phyloP scores from a whole-genome alignment of 2,329 filamentous ascomycete species.

The Alternaria ventricosa region DNA sequence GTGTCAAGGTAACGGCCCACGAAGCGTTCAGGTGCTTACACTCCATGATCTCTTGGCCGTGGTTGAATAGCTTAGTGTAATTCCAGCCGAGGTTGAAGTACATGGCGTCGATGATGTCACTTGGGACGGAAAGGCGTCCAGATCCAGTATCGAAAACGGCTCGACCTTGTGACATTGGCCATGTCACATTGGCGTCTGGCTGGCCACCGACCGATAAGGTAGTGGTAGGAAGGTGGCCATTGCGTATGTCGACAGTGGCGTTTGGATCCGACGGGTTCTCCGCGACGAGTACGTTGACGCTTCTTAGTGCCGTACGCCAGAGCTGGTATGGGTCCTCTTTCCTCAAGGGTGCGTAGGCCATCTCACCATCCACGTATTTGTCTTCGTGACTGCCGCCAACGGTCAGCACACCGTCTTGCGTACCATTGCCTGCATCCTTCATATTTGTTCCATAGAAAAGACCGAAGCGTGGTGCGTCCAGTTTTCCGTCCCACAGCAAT shows the following conservation, averaged over 20 bases:
- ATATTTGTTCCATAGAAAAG: slow-evolving; percentile 25
- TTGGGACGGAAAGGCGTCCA: slow-evolving; percentile 19
- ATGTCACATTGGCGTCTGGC: slow-evolving; percentile 12
- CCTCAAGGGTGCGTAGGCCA: slow-evolving; percentile 50
- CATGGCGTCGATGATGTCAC: slow-evolving; percentile 11
- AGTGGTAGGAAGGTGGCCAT: slow-evolving; percentile 3
- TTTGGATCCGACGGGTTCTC: slow-evolving; percentile 12
- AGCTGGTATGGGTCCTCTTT: slow-evolving; percentile 20
- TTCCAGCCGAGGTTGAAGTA: slow-evolving; percentile 31
- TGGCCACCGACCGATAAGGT: neutral
- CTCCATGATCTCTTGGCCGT: slow-evolving; percentile 16
- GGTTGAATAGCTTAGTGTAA: slow-evolving; percentile 11
- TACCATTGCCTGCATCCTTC: neutral
- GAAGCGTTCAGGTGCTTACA: slow-evolving; percentile 25
- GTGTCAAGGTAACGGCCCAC: slow-evolving; percentile 23
- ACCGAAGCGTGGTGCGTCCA: slow-evolving; percentile 20
- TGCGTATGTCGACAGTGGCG: slow-evolving; percentile 5
- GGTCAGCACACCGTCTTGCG: slow-evolving; percentile 23
- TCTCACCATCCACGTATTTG: slow-evolving; percentile 67
- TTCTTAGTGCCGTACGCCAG: slow-evolving; percentile 22
- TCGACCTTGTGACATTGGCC: neutral
- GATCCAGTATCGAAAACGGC: slow-evolving; percentile 28
- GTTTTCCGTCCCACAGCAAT: slow-evolving; percentile 18
- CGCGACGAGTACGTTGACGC: slow-evolving; percentile 12
- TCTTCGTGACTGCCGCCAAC: slow-evolving; percentile 54